Percentiles rank a stretch among this genome's conserved stretches.
Conservation (phyloP, 2,329 filamentous ascomycete species). For the Penicillium sp. region DNA sequence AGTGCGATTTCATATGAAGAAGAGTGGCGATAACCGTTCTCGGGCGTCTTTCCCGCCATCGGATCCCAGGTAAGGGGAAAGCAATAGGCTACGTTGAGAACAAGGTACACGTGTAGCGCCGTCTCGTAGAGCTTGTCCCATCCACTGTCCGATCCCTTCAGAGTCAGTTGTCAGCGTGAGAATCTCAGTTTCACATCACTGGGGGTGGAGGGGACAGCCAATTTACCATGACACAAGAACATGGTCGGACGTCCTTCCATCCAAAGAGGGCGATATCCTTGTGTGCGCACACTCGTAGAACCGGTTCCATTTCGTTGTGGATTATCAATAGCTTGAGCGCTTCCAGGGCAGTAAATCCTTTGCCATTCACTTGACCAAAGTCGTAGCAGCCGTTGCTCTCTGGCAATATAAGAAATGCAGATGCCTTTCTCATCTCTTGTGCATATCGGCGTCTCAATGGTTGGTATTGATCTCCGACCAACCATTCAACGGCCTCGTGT, state of each 20-base stretch:
- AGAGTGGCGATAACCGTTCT: slow-evolving; percentile 4
- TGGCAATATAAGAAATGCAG: neutral
- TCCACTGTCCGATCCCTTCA: neutral
- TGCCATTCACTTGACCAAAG: neutral
- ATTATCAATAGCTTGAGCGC: slow-evolving; percentile 3
- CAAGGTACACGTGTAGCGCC: slow-evolving; percentile 1
- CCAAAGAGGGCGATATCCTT: neutral
- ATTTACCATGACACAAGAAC: neutral
- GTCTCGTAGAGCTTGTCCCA: neutral
- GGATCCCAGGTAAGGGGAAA: slow-evolving; percentile 4
- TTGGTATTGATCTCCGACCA: neutral
- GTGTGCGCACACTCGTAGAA: slow-evolving; percentile 1
- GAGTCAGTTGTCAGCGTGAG: neutral
- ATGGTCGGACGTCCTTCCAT: neutral
- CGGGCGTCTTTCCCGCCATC: neutral
- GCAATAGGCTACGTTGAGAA: slow-evolving; percentile 1
- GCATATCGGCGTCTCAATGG: neutral
- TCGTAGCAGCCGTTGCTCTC: neutral
- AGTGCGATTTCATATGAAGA: slow-evolving; percentile 1
- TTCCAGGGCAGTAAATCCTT: slow-evolving; percentile 5
- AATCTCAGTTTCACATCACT: neutral
- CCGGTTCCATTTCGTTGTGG: slow-evolving; percentile 1
- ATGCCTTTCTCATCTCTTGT: neutral
- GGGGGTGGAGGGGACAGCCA: no score
- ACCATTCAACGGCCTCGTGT: neutral